Conservation (phyloP, 2,329 filamentous ascomycete species). For the Leptographium wingfieldii region DNA sequence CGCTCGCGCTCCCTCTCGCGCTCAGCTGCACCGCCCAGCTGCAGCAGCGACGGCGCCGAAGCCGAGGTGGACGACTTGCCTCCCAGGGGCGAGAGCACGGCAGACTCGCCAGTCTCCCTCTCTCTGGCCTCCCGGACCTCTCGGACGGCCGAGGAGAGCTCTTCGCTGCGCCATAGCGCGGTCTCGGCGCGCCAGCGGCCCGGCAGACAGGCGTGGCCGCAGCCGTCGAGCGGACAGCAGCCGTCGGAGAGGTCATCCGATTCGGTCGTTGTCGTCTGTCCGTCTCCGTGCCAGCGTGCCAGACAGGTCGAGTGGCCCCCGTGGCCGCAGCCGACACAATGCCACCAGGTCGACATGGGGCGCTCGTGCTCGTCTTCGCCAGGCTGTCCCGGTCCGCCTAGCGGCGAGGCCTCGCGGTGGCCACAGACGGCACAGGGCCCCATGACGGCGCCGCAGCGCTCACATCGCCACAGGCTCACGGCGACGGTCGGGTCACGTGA, state of each 20-base stretch:
- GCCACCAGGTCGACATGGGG: slow-evolving; percentile 42
- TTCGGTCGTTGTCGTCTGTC: not conserved
- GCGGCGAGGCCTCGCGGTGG: slow-evolving; percentile 29
- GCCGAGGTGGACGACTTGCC: not conserved
- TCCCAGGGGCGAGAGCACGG: not conserved
- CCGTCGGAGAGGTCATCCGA: slow-evolving; percentile 32
- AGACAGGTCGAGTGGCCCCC: slow-evolving; percentile 50
- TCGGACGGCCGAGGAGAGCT: slow-evolving; percentile 27
- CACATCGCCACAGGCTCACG: slow-evolving; percentile 42
- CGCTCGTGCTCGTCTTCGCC: slow-evolving; percentile 6
- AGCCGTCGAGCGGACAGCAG: slow-evolving; percentile 52
- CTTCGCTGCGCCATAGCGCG: slow-evolving; percentile 33
- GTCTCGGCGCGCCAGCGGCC: slow-evolving; percentile 40
- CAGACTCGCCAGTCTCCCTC: not conserved
- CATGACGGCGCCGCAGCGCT: slow-evolving; percentile 39
- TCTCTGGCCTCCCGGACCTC: not conserved
- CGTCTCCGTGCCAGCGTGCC: slow-evolving; percentile 39
- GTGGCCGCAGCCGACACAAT: slow-evolving; percentile 49
- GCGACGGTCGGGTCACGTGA: slow-evolving; percentile 33
- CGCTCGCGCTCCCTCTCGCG: not conserved
- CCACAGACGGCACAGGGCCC: slow-evolving; percentile 47
- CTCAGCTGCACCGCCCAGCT: not conserved
- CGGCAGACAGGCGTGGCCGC: slow-evolving; percentile 49
- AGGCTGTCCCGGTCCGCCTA: too few relatives aligned
- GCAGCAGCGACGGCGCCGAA: not conserved